Conservation (phyloP, 352 stramenopile genomes). For the Peronospora belbahrii region DNA sequence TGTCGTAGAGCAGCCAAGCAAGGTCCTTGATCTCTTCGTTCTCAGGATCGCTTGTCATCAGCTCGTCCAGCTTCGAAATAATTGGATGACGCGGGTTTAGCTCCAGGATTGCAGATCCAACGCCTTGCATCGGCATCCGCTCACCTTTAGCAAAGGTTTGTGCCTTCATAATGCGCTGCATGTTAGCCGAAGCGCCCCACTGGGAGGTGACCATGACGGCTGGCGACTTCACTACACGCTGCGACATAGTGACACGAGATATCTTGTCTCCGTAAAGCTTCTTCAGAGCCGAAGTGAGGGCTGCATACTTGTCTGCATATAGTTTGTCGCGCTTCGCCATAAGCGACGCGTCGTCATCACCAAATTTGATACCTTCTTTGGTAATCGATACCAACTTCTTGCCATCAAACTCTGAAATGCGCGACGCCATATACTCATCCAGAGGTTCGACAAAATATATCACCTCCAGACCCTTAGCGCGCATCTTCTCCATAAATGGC, state of each 20-base stretch:
- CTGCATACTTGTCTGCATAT: constrained; percentile 95
- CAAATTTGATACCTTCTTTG: constrained; percentile 98
- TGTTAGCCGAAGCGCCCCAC: constrained; percentile 98
- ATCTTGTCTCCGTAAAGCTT: constrained; percentile 93
- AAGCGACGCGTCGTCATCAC: constrained; percentile 95
- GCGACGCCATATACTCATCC: constrained; percentile 96
- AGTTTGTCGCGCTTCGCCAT: constrained; percentile 91
- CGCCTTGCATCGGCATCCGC: constrained; percentile 29
- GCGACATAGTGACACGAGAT: constrained; percentile 92
- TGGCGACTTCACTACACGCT: constrained; percentile 89
- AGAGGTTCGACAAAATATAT: constrained; percentile 97
- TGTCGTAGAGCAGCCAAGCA: constrained; percentile 96
- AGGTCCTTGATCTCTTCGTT: constrained; percentile 89
- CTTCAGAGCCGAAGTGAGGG: constrained; percentile 94
- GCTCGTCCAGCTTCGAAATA: constrained; percentile 91
- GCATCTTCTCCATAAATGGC: constrained; percentile 96
- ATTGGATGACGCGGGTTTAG: constrained; percentile 99
- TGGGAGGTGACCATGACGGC: constrained; percentile 95
- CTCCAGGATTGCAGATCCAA: constrained; percentile 92
- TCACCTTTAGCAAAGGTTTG: constrained; percentile 92
- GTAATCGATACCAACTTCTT: constrained; percentile 96
- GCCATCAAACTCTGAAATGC: constrained; percentile 91
- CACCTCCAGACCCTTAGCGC: constrained; percentile 96
- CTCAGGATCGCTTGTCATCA: constrained; percentile 55
- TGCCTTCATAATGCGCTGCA: constrained; percentile 98